A percentile compares a stretch with the other conserved stretches of the same genome.
Evolutionary conservation across 2,329 filamentous ascomycete genomes (phyloP).

Genomic region (Pseudogymnoascus sp.): DNA sequence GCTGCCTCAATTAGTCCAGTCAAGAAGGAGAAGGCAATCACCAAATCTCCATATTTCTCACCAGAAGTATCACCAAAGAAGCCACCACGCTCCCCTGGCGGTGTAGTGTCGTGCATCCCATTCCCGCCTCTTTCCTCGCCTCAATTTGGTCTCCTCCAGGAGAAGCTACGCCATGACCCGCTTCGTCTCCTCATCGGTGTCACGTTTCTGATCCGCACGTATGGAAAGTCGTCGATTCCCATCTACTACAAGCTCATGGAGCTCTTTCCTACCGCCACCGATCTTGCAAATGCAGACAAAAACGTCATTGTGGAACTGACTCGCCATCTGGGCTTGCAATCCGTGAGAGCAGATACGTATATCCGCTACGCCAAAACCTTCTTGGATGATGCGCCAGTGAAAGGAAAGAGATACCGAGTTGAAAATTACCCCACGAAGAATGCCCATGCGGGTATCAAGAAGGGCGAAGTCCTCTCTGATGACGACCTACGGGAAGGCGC

Average conservation of each 20-base stretch:
- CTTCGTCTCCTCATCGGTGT: constrained; percentile 77
- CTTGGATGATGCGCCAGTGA: constrained; percentile 52
- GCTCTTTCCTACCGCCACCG: constrained; percentile 57
- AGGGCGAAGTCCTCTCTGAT: constrained; percentile 39
- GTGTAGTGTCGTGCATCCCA: constrained; percentile 43
- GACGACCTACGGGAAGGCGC: constrained; percentile 30
- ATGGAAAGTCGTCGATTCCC: constrained; percentile 66
- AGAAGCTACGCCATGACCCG: constrained; percentile 63
- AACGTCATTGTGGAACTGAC: constrained; percentile 55
- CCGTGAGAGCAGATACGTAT: constrained; percentile 57
- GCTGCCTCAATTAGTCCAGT: not conserved
- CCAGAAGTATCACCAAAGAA: not conserved
- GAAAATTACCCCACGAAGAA: constrained; percentile 44
- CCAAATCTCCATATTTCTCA: constrained; percentile 27
- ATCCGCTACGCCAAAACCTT: constrained; percentile 64
- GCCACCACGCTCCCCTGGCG: constrained; percentile 14
- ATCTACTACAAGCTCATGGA: constrained; percentile 61
- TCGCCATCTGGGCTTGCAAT: constrained; percentile 61
- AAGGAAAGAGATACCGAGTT: constrained; percentile 48
- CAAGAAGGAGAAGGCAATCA: not conserved
- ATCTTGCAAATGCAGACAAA: constrained; percentile 50
- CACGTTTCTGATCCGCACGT: constrained; percentile 77
- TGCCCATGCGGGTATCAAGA: constrained; percentile 40
- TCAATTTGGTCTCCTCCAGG: constrained; percentile 75
- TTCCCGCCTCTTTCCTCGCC: constrained; percentile 59